Base-by-base conservation (phyloP, 1,284 basidiomycete genomes). In the Ustilago shanxiensis region DNA sequence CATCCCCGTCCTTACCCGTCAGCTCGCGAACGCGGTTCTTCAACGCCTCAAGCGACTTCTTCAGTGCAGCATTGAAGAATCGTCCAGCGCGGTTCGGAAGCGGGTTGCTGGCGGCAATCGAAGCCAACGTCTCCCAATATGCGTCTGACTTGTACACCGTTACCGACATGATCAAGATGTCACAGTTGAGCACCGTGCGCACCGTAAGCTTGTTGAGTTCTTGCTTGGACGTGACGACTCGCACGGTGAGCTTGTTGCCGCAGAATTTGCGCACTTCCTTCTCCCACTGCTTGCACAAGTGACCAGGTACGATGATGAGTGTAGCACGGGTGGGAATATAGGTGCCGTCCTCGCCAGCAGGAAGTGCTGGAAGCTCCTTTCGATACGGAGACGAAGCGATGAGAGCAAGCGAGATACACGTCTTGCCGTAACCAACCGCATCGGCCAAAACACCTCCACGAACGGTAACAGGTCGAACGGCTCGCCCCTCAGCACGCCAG, bases 351-450 rank as follows among this genome's bases (percentile, higher is more conserved):
- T 89, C 59, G 88, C 63, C 90, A 89, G 81, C 90, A 91, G 81
- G 93, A 91, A 77, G 73, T 11, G 66, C 61, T 4, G 71, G 64
- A 22, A 62, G 49, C 35, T 60, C 51, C 4, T 55, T 35, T 16
- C 74, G 69, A 22, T 77, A 54, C 24, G 68, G 71, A 16, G 71
- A 72, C 16, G 75, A 66, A 6, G 79, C 79, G 66, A 81, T 79
- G 61, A 98, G 89, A 11, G 92, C 95, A 22, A 98, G 89, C 0
- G 94, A 95, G 79, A 98, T 97, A 28, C 95, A 95, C 0, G 95
- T 98, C 88, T 98, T 98, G 35, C 95, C 95, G 84, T 98, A 98
- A 56, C 95, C 95, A 76, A 98, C 95, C 86, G 96, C 92, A 82
- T 98, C 95, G 9, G 95, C 95, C 52, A 98, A 90, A 59, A 98